phyloP scores from a whole-genome alignment of 805 yeast genomes.

The Suhomyces pyralidae region DNA sequence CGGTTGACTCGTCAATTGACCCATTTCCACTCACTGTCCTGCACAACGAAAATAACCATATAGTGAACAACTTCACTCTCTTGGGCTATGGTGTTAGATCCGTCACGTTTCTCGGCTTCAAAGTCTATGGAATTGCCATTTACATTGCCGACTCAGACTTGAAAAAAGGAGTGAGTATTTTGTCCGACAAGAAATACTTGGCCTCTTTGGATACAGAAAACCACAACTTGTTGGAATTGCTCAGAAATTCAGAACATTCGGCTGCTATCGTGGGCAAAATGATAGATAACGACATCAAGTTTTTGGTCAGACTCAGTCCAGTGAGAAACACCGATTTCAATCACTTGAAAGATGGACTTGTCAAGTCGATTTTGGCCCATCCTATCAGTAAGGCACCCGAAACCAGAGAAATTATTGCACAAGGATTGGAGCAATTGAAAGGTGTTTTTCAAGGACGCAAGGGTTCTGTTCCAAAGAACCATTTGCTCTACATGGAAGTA shows the following conservation, averaged over 20 bases:
- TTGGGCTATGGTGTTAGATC: constrained; percentile 80
- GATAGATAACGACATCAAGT: constrained; percentile 55
- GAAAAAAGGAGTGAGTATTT: constrained; percentile 10
- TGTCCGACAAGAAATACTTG: constrained; percentile 2
- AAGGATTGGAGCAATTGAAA: constrained; percentile 68
- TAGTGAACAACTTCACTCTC: constrained; percentile 45
- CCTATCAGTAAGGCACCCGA: constrained; percentile 47
- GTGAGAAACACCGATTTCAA: constrained; percentile 87
- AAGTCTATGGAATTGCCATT: constrained; percentile 84
- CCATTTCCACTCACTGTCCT: constrained; percentile 40
- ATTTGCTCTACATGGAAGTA: constrained; percentile 59
- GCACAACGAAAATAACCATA: constrained; percentile 8
- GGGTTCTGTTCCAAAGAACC: constrained; percentile 74
- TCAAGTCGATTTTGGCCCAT: constrained; percentile 72
- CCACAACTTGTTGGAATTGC: constrained; percentile 13
- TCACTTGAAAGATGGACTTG: constrained; percentile 85
- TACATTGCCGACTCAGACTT: constrained; percentile 67
- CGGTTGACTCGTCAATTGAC: constrained; percentile 49
- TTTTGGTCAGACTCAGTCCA: constrained; percentile 78
- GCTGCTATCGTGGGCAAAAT: constrained; percentile 53
- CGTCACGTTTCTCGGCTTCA: constrained; percentile 78
- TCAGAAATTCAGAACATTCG: constrained; percentile 53
- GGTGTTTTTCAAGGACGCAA: constrained; percentile 54
- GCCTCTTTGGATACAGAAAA: constrained; percentile 3
- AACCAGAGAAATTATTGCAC: constrained; percentile 35